Evolutionary conservation across 1,284 basidiomycete genomes (phyloP).

Genomic region (Phellinidium pouzarii): DNA sequence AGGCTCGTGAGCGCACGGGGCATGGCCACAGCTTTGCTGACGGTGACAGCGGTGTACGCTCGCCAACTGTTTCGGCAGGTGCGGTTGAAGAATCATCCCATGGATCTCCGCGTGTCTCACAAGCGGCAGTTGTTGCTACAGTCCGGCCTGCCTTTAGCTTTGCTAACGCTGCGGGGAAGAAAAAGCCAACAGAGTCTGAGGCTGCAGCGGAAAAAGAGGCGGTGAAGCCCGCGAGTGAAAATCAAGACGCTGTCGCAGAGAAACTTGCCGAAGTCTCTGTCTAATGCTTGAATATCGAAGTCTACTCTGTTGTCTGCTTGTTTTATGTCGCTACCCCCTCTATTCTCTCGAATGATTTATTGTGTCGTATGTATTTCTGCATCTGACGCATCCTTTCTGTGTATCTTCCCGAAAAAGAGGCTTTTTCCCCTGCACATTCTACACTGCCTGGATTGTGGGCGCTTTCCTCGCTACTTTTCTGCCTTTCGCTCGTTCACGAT

Average conservation of each 20-base stretch:
- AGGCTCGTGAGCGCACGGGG: conserved; percentile 44
- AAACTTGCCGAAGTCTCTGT: conserved; percentile 37
- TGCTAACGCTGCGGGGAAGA: conserved; percentile 52
- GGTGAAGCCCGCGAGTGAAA: conserved; percentile 28
- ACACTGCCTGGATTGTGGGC: neutral
- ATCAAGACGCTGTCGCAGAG: conserved; percentile 29
- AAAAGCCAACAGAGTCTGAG: conserved; percentile 24
- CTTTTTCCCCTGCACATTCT: neutral
- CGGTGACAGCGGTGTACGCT: conserved; percentile 24
- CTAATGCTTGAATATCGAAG: conserved; percentile 20
- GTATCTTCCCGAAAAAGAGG: neutral
- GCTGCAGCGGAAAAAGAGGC: conserved; percentile 20
- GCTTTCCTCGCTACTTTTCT: neutral
- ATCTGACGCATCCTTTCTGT: neutral
- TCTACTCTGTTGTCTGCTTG: neutral
- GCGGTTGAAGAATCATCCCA: conserved; percentile 25
- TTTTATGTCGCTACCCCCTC: neutral
- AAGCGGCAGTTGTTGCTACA: conserved; percentile 30
- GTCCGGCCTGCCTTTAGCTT: conserved; percentile 67
- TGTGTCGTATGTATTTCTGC: neutral
- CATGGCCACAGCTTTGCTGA: conserved; percentile 17
- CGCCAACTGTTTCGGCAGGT: conserved; percentile 28
- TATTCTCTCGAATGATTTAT: neutral
- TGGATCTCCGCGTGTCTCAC: conserved; percentile 11
- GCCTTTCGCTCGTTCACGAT: neutral